These are phyloP conservation scores for Ophiocordyceps polyrhachis-furcata DNA, from an alignment of 2,329 filamentous ascomycete species.

Conservation along the genomic window DNA sequence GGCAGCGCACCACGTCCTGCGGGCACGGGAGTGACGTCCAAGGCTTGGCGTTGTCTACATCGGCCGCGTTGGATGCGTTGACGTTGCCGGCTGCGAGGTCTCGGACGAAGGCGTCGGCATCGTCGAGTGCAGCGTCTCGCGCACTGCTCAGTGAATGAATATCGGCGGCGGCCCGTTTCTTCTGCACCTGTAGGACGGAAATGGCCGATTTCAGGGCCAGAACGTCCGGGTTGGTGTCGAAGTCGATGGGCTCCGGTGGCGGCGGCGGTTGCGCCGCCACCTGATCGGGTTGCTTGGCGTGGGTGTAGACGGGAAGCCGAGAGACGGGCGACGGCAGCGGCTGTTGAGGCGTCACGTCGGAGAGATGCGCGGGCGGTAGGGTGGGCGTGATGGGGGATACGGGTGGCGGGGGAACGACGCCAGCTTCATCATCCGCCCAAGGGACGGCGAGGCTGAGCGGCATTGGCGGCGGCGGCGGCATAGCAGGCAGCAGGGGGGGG, in stretches of 20 bases:
- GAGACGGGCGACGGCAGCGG: constrained; percentile 6
- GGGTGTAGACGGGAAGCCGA: constrained; percentile 20
- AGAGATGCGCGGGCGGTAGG: constrained; percentile 17
- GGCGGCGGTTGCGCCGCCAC: constrained; percentile 27
- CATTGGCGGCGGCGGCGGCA: neutral
- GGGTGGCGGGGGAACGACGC: constrained; percentile 27
- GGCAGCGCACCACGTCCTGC: constrained; percentile 70
- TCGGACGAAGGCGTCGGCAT: constrained; percentile 53
- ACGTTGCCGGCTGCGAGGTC: constrained; percentile 49
- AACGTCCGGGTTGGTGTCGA: constrained; percentile 60
- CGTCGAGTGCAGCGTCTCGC: constrained; percentile 49
- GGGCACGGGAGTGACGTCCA: constrained; percentile 55
- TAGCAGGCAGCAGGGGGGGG: neutral
- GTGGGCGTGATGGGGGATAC: constrained; percentile 38
- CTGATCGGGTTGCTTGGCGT: constrained; percentile 24
- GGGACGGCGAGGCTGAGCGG: neutral
- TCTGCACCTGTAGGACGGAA: constrained; percentile 72
- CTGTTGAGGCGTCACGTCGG: constrained; percentile 4
- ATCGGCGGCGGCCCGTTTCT: constrained; percentile 57
- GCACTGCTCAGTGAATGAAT: constrained; percentile 50
- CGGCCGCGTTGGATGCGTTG: constrained; percentile 5
- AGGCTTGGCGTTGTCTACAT: constrained; percentile 8
- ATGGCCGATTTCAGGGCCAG: constrained; percentile 75
- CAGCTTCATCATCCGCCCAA: constrained; percentile 9
- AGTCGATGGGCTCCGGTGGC: constrained; percentile 33